A percentile compares a stretch with the other conserved stretches of the same genome.
Evolutionary conservation across 2,329 filamentous ascomycete species (phyloP).

Genomic region (Pseudogymnoascus sp.): DNA sequence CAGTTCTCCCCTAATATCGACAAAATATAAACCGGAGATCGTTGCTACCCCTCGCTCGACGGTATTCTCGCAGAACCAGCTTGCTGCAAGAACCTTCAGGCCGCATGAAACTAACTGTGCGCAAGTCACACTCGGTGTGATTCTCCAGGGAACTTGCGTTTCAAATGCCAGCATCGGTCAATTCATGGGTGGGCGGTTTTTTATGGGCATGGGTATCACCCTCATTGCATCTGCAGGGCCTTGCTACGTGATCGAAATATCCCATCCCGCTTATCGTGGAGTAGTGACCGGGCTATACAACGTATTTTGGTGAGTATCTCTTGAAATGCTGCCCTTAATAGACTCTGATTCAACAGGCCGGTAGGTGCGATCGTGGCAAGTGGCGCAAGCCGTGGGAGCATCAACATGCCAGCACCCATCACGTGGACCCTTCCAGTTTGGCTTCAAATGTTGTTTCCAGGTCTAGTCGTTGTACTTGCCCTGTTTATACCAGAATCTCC

Average conservation of each 20-base stretch:
- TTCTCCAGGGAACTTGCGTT: constrained; percentile 35
- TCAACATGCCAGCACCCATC: constrained; percentile 29
- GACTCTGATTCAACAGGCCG: constrained; percentile 35
- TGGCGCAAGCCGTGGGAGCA: constrained; percentile 28
- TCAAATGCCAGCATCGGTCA: constrained; percentile 30
- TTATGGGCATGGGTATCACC: constrained; percentile 49
- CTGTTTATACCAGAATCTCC: constrained; percentile 28
- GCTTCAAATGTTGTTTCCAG: constrained; percentile 28
- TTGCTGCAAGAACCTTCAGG: constrained; percentile 38
- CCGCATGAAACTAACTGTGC: constrained; percentile 32
- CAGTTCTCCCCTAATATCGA: background rate
- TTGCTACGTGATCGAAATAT: constrained; percentile 41
- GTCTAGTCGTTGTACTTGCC: constrained; percentile 22
- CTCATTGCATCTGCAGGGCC: constrained; percentile 40
- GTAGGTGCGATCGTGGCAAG: constrained; percentile 26
- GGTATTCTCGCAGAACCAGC: background rate
- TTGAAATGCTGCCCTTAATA: background rate
- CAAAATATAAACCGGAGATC: background rate
- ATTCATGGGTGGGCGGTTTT: constrained; percentile 49
- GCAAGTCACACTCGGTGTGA: constrained; percentile 32
- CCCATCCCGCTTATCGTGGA: constrained; percentile 39
- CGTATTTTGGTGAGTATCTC: constrained; percentile 20
- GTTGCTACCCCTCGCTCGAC: background rate
- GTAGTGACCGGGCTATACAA: constrained; percentile 29
- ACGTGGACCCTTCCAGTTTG: constrained; percentile 31